Conservation (phyloP, 164 flowering plant genomes). For the Houttuynia cordata region DNA sequence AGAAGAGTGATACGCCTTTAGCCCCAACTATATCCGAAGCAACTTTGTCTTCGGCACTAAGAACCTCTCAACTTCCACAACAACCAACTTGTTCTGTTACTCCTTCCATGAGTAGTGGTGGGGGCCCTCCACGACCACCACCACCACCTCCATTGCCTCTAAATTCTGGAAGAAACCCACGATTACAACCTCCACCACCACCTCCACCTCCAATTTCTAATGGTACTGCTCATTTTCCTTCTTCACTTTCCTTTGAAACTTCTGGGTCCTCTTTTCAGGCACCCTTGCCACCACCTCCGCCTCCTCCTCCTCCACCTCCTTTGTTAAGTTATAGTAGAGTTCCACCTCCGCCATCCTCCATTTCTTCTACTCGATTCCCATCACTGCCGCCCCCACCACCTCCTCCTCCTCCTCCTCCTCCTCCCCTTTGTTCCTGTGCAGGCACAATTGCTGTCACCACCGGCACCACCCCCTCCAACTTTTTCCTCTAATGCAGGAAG, state of each 20-base stretch:
- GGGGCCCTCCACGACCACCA: background rate
- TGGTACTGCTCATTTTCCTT: conserved; percentile 8
- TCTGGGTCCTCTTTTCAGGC: background rate
- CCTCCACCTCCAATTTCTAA: conserved; percentile 3
- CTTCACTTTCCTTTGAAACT: conserved; percentile 3
- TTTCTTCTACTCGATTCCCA: conserved; percentile 1
- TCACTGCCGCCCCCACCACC: conserved; percentile 10
- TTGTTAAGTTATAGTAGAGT: background rate
- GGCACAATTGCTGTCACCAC: conserved; percentile 15
- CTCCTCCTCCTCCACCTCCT: conserved; percentile 12
- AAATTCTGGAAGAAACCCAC: background rate
- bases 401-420: conserved; percentile 16
- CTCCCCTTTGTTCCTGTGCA: background rate
- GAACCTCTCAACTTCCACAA: background rate
- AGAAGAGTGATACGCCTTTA: background rate
- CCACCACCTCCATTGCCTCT: conserved; percentile 3
- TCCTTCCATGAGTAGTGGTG: background rate
- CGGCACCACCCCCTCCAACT: conserved; percentile 5
- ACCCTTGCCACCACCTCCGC: conserved; percentile 6
- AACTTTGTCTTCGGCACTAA: too few relatives aligned
- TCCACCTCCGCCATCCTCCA: conserved; percentile 16
- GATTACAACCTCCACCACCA: conserved; percentile 7
- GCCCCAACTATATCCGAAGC: background rate
- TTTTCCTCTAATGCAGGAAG: background rate
- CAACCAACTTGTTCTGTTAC: conserved; percentile 3